A percentile compares a stretch with the other conserved stretches of the same genome.
phyloP scores from a whole-genome alignment of 1,139 yeast species.

The Blastobotrys indianensis region DNA sequence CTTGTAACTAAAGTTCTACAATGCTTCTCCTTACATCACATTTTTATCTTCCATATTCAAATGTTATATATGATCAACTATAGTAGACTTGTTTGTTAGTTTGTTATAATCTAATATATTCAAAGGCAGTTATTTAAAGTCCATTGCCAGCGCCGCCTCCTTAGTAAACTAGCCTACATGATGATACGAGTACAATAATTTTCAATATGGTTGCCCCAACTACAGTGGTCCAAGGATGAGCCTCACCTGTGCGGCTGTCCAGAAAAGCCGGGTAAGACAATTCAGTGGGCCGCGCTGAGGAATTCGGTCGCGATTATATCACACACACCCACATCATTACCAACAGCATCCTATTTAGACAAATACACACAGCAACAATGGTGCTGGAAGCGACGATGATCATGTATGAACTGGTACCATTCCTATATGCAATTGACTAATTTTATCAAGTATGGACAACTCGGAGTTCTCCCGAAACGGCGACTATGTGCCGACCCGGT shows the following conservation, averaged over 20 bases:
- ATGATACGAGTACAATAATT: no score
- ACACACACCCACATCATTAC: not conserved
- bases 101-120: no score
- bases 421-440: no score
- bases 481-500: constrained; percentile 83
- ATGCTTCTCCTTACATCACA: no score
- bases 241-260: not conserved
- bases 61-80: no score
- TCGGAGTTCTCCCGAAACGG: constrained; percentile 96
- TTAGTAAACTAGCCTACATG: no score
- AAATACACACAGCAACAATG: constrained; percentile 41
- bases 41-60: no score
- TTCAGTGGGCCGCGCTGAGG: not conserved
- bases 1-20: no score
- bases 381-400: constrained; percentile 95
- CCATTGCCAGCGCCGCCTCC: no score
- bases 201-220: no score
- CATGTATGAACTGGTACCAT: constrained; percentile 39
- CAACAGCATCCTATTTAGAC: not conserved
- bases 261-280: not conserved
- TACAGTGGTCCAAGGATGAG: not conserved
- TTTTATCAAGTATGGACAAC: constrained; percentile 61
- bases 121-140: no score
- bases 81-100: not conserved
- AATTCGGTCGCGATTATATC: not conserved